phyloP scores from a whole-genome alignment of 75 land plant species.

The Chamaecyparis obtusa region DNA sequence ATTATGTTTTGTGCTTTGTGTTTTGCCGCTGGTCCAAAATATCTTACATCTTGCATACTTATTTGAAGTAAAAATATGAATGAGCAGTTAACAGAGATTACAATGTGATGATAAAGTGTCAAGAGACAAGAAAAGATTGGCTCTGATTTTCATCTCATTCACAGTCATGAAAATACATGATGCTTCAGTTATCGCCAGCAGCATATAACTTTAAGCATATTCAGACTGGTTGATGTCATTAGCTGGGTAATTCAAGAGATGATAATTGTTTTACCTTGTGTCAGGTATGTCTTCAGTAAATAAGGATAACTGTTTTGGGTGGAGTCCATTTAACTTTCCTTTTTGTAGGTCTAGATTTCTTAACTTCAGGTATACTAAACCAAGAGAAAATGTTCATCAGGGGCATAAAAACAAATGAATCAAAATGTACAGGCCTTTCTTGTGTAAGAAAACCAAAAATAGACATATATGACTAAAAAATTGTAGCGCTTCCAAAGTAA shows the following conservation, averaged over 20 bases:
- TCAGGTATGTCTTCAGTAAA: not conserved
- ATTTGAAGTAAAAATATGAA: not conserved
- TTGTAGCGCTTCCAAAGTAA: not conserved
- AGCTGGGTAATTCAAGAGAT: not conserved
- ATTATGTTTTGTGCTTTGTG: too few species aligned
- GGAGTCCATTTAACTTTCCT: not conserved
- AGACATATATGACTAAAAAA: not conserved
- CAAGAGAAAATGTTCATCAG: not conserved
- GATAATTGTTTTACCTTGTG: not conserved
- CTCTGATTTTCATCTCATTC: not conserved
- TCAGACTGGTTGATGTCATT: not conserved
- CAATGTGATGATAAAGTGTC: not conserved
- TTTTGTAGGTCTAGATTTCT: not conserved
- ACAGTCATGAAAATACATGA: not conserved
- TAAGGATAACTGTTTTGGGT: not conserved
- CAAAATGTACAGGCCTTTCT: not conserved
- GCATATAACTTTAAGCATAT: not conserved
- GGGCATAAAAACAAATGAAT: not conserved
- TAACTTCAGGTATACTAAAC: not conserved
- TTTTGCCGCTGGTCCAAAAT: not conserved
- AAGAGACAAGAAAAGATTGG: not conserved
- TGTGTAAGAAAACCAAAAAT: not conserved
- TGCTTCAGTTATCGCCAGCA: not conserved
- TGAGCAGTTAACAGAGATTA: not conserved
- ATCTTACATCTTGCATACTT: not conserved